Evolutionary conservation across 805 yeast species (phyloP).

Genomic region (Lachancea quebecensis): DNA sequence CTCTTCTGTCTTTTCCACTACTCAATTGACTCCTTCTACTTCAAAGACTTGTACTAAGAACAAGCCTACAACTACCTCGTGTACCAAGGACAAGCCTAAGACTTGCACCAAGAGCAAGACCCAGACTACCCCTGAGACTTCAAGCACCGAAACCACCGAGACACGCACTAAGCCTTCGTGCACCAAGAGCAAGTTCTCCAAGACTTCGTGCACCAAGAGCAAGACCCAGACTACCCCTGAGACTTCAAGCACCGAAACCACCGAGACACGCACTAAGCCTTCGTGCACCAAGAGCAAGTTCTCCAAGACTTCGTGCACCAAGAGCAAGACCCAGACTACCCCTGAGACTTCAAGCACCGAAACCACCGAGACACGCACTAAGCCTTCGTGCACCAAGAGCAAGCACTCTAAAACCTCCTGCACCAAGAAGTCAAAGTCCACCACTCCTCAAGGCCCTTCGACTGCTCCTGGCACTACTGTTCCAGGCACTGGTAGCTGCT

Average conservation of each 20-base stretch:
- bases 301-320: not conserved
- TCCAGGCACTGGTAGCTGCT: not conserved
- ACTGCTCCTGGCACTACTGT: not conserved
- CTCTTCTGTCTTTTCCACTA: not conserved
- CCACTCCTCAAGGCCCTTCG: conserved; percentile 1
- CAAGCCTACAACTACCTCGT: not conserved
- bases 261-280: not conserved
- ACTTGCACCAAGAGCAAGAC: not conserved
- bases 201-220: not conserved
- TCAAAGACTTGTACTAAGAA: conserved; percentile 1
- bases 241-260: too few species aligned
- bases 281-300: conserved; percentile 1
- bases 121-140: not conserved
- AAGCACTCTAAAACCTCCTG: not conserved
- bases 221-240: not conserved
- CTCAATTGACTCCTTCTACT: not conserved
- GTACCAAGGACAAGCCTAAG: not conserved
- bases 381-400: not conserved
- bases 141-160: too few species aligned
- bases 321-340: not conserved
- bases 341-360: not conserved
- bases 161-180: not conserved
- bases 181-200: conserved; percentile 1
- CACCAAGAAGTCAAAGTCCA: not conserved
- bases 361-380: not conserved